Conservation (phyloP, 768 basidiomycete species). For the Mycena sanguinolenta region DNA sequence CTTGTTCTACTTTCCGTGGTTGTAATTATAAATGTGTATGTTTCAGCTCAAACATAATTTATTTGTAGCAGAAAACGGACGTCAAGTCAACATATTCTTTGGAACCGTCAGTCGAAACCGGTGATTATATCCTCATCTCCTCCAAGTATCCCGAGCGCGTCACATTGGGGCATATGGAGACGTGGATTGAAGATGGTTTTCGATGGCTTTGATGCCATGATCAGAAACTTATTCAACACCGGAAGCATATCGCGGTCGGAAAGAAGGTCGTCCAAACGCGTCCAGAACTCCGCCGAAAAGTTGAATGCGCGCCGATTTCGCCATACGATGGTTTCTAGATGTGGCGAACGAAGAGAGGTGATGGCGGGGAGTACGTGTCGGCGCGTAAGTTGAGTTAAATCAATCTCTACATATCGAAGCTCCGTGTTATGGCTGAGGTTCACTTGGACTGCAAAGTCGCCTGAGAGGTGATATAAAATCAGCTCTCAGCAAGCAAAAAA, state of each 20-base stretch:
- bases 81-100: too few relatives aligned
- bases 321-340: constrained; percentile 29
- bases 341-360: constrained; percentile 6
- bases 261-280: constrained; percentile 19
- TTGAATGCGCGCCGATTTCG: constrained; percentile 23
- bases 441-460: constrained; percentile 18
- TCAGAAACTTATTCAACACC: constrained; percentile 7
- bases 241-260: constrained; percentile 12
- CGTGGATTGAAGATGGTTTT: constrained; percentile 19
- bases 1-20: too few relatives aligned
- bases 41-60: too few relatives aligned
- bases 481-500: neutral
- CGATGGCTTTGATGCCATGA: constrained; percentile 1
- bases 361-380: constrained; percentile 16
- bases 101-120: neutral
- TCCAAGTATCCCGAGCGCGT: constrained; percentile 18
- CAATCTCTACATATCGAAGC: constrained; percentile 28
- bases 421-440: constrained; percentile 20
- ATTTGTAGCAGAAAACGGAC: too few relatives aligned
- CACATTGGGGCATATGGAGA: constrained; percentile 26
- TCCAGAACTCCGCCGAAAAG: constrained; percentile 14
- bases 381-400: constrained; percentile 26
- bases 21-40: too few relatives aligned
- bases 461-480: constrained; percentile 1
- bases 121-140: constrained; percentile 11